phyloP scores from a whole-genome alignment of 208 protist genomes.

The Leishmania guyanensis region DNA sequence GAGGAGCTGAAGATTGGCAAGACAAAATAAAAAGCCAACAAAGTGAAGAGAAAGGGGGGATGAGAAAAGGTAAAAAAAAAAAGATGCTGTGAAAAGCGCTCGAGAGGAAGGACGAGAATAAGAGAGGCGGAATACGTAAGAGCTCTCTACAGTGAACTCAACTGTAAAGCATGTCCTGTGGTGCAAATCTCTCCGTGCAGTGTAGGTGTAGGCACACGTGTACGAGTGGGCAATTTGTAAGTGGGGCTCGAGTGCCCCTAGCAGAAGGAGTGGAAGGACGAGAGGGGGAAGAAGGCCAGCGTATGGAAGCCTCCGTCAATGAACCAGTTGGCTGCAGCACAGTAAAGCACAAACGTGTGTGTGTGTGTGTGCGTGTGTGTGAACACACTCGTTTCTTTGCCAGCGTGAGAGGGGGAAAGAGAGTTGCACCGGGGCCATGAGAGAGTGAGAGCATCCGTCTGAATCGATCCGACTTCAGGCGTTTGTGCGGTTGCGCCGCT shows the following conservation, averaged over 20 bases:
- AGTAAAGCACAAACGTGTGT: not conserved
- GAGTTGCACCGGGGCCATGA: not conserved
- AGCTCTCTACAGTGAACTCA: not conserved
- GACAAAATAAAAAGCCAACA: not conserved
- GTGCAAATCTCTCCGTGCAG: not conserved
- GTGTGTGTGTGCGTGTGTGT: too few relatives aligned
- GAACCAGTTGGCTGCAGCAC: not conserved
- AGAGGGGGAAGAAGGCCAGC: not conserved
- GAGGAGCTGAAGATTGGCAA: not conserved
- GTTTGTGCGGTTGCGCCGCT: not conserved
- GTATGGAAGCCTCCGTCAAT: conserved; percentile 1
- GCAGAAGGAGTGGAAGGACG: not conserved
- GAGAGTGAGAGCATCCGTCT: not conserved
- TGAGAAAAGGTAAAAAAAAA: too few relatives aligned
- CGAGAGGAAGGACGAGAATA: not conserved
- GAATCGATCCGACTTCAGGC: not conserved
- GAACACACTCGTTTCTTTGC: not conserved
- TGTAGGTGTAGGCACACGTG: not conserved
- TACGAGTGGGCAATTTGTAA: not conserved
- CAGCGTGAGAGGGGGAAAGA: not conserved
- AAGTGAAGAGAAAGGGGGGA: not conserved
- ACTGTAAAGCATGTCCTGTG: not conserved
- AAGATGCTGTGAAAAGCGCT: not conserved
- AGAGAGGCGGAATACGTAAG: not conserved
- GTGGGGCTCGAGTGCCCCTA: not conserved